Evolutionary conservation across 2,329 filamentous ascomycete genomes (phyloP), one percentile per base, ranked within the genome.

Genomic region (Colletotrichum incanum): DNA sequence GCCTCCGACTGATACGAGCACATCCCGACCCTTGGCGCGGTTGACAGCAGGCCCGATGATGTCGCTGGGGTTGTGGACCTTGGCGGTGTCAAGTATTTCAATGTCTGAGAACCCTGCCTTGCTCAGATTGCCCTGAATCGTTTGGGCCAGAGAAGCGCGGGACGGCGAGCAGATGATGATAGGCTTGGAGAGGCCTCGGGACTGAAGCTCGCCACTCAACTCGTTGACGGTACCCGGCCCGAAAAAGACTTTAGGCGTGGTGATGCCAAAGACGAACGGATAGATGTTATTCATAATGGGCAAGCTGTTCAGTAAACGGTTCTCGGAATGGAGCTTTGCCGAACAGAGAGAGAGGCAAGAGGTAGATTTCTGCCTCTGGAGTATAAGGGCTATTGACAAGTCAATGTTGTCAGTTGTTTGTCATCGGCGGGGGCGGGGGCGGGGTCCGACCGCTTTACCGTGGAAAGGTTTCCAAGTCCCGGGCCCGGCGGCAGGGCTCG

Each of bases 1-100:
- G 62, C 90, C 90, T 6, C 91, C 91, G 72, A 92, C 88, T 50
- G 88, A 91, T 55, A 92, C 82, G 49, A 92, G 83, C 37, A 85
- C 85, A 78, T 92, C 91, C 23, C 87, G 86, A 5, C 80, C 80
- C 7, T 77, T 65, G 7, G 81, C 77, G 20, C 77, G 75, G 6
- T 76, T 65, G 26, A 80, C 72, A 11, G 77, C 78, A 26, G 79
- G 77, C 59, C 78, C 77, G 23, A 80, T 76, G 54, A 79, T 73
- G 16, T 74, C 74, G 61, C 74, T 75, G 20, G 77, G 76, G 20
- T 79, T 76, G 64, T 77, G 78, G 56, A 80, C 75, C 20, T 79
- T 74, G 47, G 80, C 75, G 16, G 82, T 80, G 39, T 81, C 79
- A 16, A 83, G 77, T 26, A 84, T 78, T 54, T 80, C 75, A 37